phyloP scores from a whole-genome alignment of 225 moss, liverwort and hornwort genomes.

The Pseudoscleropodium purum region DNA sequence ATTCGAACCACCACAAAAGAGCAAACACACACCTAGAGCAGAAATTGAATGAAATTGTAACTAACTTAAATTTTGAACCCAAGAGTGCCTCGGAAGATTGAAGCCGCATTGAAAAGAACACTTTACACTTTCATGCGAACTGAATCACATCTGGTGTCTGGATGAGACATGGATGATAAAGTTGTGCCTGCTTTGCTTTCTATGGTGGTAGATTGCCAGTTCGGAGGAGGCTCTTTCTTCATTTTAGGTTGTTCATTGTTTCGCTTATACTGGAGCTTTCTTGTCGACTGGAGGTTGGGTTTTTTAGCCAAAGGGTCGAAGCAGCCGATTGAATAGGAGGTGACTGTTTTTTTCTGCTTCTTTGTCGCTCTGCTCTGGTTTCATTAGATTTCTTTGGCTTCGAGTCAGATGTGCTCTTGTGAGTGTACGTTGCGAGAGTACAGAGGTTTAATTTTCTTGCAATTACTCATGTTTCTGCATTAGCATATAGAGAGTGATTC shows the following conservation, averaged over 20 bases:
- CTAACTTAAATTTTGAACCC: not conserved
- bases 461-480: not conserved
- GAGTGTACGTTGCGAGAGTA: not conserved
- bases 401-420: not conserved
- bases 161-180: slow-evolving; percentile 19
- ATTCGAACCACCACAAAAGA: not conserved
- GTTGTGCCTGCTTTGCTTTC: not conserved
- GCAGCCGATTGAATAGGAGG: not conserved
- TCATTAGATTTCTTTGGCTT: not conserved
- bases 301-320: not conserved
- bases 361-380: not conserved
- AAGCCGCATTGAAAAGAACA: not conserved
- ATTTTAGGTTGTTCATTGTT: not conserved
- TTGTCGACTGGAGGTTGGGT: not conserved
- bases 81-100: not conserved
- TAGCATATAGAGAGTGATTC: not conserved
- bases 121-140: not conserved
- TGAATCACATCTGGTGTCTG: not conserved
- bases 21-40: not conserved
- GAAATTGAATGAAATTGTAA: not conserved
- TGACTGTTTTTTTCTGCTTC: not conserved
- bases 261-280: not conserved
- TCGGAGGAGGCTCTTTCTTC: not conserved
- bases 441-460: not conserved
- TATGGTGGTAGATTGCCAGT: not conserved